Percentiles rank a stretch among this genome's conserved stretches.
phyloP scores from a whole-genome alignment of 2,329 filamentous ascomycete genomes.

The Aspergillus flavus region DNA sequence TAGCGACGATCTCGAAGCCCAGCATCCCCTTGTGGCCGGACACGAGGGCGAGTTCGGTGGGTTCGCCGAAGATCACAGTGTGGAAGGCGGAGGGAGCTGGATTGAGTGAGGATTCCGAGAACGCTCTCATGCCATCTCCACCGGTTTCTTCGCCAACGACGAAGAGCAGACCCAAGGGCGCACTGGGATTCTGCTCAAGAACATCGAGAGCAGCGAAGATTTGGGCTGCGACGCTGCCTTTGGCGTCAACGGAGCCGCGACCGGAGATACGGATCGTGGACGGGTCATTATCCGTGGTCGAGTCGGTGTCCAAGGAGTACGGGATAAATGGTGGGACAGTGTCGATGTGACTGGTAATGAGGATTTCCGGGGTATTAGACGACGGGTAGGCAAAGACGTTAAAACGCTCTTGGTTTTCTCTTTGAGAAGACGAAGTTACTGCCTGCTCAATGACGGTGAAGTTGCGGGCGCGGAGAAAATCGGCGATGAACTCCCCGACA shows the following conservation, averaged over 20 bases:
- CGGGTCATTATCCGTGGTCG: neutral
- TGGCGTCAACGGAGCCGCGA: constrained; percentile 50
- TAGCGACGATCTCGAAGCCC: constrained; percentile 66
- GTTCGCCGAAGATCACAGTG: constrained; percentile 87
- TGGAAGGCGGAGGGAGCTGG: constrained; percentile 54
- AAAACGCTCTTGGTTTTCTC: constrained; percentile 55
- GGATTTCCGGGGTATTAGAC: constrained; percentile 34
- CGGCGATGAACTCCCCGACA: constrained; percentile 68
- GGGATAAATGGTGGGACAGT: constrained; percentile 57
- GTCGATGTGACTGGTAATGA: constrained; percentile 77
- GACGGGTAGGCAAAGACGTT: constrained; percentile 71
- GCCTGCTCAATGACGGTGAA: constrained; percentile 66
- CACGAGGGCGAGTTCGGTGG: constrained; percentile 84
- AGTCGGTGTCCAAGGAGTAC: constrained; percentile 45
- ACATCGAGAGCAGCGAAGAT: constrained; percentile 50
- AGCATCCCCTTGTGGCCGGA: constrained; percentile 89
- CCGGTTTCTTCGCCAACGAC: constrained; percentile 80
- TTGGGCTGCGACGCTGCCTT: constrained; percentile 49
- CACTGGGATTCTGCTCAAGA: constrained; percentile 39
- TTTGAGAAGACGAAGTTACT: constrained; percentile 18
- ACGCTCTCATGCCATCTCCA: constrained; percentile 76
- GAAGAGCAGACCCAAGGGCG: constrained; percentile 57
- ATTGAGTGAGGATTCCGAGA: constrained; percentile 52
- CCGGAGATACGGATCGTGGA: constrained; percentile 44
- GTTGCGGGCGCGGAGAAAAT: constrained; percentile 63